Evolutionary conservation across 2,329 filamentous ascomycete species (phyloP).

Genomic region (Dothidotthia symphoricarpi): DNA sequence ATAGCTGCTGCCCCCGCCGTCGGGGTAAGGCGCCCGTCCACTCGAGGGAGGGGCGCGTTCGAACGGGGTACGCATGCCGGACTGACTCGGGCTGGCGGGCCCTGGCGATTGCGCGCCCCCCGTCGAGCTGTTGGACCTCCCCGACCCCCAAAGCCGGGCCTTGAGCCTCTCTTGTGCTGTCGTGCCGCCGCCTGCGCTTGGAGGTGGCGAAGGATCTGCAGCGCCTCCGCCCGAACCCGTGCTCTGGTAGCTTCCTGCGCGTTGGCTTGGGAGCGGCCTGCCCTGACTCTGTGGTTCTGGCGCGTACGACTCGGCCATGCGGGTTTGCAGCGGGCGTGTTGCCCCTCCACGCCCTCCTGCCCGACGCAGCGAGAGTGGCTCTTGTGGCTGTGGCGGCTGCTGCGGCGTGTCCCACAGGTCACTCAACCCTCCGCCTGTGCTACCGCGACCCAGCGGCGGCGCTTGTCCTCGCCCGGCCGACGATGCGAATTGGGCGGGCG

Average conservation of each 20-base stretch:
- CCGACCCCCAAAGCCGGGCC: constrained; percentile 72
- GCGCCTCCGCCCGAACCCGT: constrained; percentile 36
- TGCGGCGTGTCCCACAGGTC: constrained; percentile 58
- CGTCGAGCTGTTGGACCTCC: constrained; percentile 49
- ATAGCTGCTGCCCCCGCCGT: constrained; percentile 35
- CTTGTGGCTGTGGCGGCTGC: constrained; percentile 39
- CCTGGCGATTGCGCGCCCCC: constrained; percentile 16
- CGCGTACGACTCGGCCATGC: constrained; percentile 33
- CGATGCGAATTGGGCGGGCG: constrained; percentile 53
- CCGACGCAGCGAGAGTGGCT: constrained; percentile 44
- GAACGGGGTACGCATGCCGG: constrained; percentile 25
- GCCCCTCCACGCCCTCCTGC: constrained; percentile 44
- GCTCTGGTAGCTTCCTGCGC: constrained; percentile 72
- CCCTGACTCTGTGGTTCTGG: constrained; percentile 44
- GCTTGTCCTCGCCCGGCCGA: constrained; percentile 40
- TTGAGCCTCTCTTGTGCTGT: constrained; percentile 80
- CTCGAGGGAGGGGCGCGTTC: constrained; percentile 20
- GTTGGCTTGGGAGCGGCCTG: constrained; percentile 68
- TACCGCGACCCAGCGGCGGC: constrained; percentile 35
- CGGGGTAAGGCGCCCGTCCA: constrained; percentile 30
- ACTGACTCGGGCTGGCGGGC: constrained; percentile 2
- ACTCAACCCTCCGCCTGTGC: constrained; percentile 50
- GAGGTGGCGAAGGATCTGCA: constrained; percentile 39
- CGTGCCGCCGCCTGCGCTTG: constrained; percentile 45
- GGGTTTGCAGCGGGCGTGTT: constrained; percentile 24